Conservation (phyloP, 1,284 basidiomycete genomes). For the Sutorius eximius region DNA sequence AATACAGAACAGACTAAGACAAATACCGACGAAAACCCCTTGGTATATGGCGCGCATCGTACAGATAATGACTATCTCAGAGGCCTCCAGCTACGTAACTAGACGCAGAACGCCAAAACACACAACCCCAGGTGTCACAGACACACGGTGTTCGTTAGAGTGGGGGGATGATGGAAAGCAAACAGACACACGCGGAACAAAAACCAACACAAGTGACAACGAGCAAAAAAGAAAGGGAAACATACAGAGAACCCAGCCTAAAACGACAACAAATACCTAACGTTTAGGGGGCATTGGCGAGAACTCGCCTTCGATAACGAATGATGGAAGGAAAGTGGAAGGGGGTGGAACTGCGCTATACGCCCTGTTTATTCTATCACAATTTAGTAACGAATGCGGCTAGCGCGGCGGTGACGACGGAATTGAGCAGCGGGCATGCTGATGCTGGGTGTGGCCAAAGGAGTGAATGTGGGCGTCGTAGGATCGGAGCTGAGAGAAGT, state of each 20-base stretch:
- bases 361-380: not conserved
- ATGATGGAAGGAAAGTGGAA: not conserved
- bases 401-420: slow-evolving; percentile 11
- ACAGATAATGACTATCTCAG: slow-evolving; percentile 1
- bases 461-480: not conserved
- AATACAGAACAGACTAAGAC: not conserved
- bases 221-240: not conserved
- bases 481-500: not conserved
- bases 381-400: slow-evolving; percentile 6
- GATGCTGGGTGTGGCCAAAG: not conserved
- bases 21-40: not conserved
- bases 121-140: not conserved
- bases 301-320: not conserved
- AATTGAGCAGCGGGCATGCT: not conserved
- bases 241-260: not conserved
- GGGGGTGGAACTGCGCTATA: not conserved
- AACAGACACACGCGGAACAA: not conserved
- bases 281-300: not conserved
- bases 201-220: not conserved
- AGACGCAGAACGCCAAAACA: not conserved
- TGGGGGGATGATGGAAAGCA: not conserved
- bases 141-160: not conserved
- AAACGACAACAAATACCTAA: not conserved
- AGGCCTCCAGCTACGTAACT: not conserved
- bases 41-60: not conserved